These are phyloP conservation scores for Starmerella asiatica DNA, from an alignment of 805 yeast genomes.

Conservation along the genomic window DNA sequence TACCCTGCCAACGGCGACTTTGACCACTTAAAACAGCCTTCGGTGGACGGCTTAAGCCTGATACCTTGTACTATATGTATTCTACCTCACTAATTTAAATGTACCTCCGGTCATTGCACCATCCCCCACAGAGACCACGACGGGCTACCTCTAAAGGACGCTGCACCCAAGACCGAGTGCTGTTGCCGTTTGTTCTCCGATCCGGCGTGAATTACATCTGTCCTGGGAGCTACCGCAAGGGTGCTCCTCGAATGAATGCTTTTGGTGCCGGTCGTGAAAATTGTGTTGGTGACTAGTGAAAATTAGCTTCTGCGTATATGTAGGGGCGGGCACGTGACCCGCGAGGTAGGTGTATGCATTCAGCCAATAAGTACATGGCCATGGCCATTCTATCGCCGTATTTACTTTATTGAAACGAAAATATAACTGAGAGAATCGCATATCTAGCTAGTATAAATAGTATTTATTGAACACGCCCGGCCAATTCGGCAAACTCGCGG, in stretches of 20 bases:
- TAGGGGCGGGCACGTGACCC: neutral
- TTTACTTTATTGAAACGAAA: too few species aligned
- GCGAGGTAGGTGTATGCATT: too few species aligned
- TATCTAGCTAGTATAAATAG: too few species aligned
- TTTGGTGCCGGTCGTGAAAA: constrained; percentile 13
- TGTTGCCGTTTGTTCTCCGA: constrained; percentile 20
- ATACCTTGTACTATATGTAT: too few species aligned
- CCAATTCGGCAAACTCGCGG: too few species aligned
- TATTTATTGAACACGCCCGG: too few species aligned
- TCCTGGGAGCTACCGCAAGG: constrained; percentile 21
- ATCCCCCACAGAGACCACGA: constrained; percentile 21
- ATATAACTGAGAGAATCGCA: too few species aligned
- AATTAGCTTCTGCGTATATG: neutral
- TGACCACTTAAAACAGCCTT: too few species aligned
- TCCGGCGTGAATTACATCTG: constrained; percentile 16
- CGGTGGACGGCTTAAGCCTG: too few species aligned
- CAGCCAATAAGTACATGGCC: too few species aligned
- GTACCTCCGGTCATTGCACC: constrained; percentile 22
- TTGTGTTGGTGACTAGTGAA: constrained; percentile 20
- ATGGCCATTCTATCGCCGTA: too few species aligned
- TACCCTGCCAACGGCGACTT: too few species aligned
- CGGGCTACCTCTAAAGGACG: constrained; percentile 22
- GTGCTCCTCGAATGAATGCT: constrained; percentile 22
- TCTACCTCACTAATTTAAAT: neutral
- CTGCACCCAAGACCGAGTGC: constrained; percentile 22